Conservation (phyloP, 306 rosid genomes). For the Delonix regia region DNA sequence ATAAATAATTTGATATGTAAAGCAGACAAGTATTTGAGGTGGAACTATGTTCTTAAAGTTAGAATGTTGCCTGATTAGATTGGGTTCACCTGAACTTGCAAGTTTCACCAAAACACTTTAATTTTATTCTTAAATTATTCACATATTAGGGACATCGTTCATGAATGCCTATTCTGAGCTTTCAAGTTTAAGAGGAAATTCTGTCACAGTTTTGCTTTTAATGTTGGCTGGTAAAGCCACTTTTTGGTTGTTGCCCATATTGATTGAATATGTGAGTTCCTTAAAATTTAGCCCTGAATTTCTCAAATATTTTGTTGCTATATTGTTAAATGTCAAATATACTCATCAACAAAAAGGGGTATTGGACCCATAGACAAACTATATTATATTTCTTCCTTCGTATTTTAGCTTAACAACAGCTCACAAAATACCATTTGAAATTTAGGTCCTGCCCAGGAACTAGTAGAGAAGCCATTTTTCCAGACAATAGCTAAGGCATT, state of each 20-base stretch:
- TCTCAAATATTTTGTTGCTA: background rate
- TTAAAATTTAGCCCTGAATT: background rate
- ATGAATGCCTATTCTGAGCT: background rate
- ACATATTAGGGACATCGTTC: background rate
- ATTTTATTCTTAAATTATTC: background rate
- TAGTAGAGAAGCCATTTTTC: constrained; percentile 96
- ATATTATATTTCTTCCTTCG: background rate
- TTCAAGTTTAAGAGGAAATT: background rate
- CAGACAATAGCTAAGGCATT: constrained; percentile 87
- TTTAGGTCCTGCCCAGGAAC: constrained; percentile 98
- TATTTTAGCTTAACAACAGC: background rate
- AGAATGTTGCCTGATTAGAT: constrained; percentile 14
- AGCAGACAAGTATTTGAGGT: constrained; percentile 23
- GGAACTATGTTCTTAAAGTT: background rate
- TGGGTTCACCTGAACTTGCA: constrained; percentile 6
- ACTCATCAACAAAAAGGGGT: background rate
- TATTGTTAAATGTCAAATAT: constrained; percentile 4
- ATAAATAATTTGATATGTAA: background rate
- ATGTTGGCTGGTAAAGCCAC: background rate
- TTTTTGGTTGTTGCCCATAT: background rate
- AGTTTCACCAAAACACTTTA: constrained; percentile 1
- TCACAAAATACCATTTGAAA: constrained; percentile 31
- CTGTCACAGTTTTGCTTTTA: constrained; percentile 2
- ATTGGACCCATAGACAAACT: background rate
- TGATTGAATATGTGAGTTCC: background rate